A percentile compares a stretch with the other conserved stretches of the same genome.
phyloP scores from a whole-genome alignment of 1,284 basidiomycete genomes.

The Ustilago vetiveriae region DNA sequence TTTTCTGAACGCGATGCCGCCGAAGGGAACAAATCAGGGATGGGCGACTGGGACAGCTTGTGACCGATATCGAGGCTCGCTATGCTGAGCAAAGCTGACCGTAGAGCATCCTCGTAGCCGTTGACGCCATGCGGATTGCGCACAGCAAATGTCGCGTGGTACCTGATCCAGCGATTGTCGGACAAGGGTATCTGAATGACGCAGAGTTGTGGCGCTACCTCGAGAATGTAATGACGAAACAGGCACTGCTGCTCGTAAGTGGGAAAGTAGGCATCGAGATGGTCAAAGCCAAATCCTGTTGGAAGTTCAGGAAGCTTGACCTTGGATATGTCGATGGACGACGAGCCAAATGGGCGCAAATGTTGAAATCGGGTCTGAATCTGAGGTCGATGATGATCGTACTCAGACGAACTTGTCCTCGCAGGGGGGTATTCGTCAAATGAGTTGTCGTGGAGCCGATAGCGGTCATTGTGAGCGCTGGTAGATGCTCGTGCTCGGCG shows the following conservation, averaged over 20 bases:
- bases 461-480: constrained; percentile 24
- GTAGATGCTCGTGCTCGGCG: constrained; percentile 18
- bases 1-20: constrained; percentile 5
- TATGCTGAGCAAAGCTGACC: constrained; percentile 39
- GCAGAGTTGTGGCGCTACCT: constrained; percentile 41
- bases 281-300: constrained; percentile 35
- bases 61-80: constrained; percentile 42
- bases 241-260: constrained; percentile 41
- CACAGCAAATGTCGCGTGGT: constrained; percentile 39
- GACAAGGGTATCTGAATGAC: constrained; percentile 30
- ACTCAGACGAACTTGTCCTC: constrained; percentile 6
- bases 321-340: constrained; percentile 32
- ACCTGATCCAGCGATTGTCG: constrained; percentile 41
- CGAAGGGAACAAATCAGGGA: constrained; percentile 26
- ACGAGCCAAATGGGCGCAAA: constrained; percentile 7
- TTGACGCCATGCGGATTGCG: constrained; percentile 28
- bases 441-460: constrained; percentile 3
- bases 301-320: constrained; percentile 36
- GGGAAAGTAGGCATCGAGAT: constrained; percentile 39
- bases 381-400: constrained; percentile 28
- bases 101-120: constrained; percentile 41
- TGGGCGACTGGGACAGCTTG: constrained; percentile 36
- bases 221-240: constrained; percentile 42
- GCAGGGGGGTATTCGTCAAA: background rate
- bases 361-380: background rate